Evolutionary conservation across 192 early-diverging fungal species (phyloP).

Genomic region (Backusella luteola): DNA sequence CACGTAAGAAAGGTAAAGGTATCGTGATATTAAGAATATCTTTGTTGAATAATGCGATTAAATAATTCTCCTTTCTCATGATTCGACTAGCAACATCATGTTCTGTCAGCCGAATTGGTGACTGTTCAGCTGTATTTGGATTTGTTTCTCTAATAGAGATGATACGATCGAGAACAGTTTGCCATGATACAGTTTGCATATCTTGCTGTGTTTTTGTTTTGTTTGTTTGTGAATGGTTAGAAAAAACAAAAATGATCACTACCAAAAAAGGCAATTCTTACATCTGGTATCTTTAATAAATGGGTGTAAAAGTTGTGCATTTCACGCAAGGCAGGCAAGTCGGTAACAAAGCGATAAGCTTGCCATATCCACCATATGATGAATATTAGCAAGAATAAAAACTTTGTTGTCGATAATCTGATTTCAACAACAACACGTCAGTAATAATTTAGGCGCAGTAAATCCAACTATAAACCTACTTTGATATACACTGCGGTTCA

Average conservation of each 20-base stretch:
- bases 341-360: conserved; percentile 59
- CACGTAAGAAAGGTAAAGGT: conserved; percentile 58
- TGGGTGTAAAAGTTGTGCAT: conserved; percentile 85
- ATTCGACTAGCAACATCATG: conserved; percentile 90
- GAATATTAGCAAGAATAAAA: conserved; percentile 65
- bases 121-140: conserved; percentile 45
- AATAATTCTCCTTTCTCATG: conserved; percentile 96
- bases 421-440: neutral
- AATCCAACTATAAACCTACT: conserved; percentile 42
- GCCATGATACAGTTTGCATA: conserved; percentile 87
- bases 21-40: conserved; percentile 81
- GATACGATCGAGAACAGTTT: conserved; percentile 75
- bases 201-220: conserved; percentile 53
- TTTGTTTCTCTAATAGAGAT: conserved; percentile 71
- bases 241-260: neutral
- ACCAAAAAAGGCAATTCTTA: conserved; percentile 33
- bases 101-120: conserved; percentile 59
- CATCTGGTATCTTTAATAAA: conserved; percentile 75
- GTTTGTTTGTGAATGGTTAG: neutral
- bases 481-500: conserved; percentile 68
- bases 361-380: conserved; percentile 76
- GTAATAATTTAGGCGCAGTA: neutral
- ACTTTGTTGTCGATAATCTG: conserved; percentile 56
- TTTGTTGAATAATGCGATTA: conserved; percentile 94
- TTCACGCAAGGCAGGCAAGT: conserved; percentile 72